Evolutionary conservation across 2,329 filamentous ascomycete genomes (phyloP).

Genomic region (Colletotrichum graminicola): DNA sequence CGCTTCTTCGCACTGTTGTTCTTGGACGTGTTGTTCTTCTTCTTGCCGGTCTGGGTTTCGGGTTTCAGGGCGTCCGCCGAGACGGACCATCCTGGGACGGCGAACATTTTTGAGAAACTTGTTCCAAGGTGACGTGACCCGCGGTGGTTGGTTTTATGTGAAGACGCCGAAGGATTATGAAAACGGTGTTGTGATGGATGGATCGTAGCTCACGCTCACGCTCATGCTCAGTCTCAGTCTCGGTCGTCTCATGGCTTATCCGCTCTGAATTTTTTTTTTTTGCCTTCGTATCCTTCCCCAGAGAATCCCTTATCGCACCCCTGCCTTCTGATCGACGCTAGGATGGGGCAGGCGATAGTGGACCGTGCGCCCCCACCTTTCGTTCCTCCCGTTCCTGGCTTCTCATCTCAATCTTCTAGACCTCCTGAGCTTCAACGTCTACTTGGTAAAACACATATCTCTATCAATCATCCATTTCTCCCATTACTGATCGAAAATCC

Average conservation of each 20-base stretch:
- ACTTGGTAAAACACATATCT: background rate
- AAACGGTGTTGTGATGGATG: constrained; percentile 11
- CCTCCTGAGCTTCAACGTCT: background rate
- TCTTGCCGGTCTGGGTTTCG: constrained; percentile 61
- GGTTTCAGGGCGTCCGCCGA: constrained; percentile 77
- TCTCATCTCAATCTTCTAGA: background rate
- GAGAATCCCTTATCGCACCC: constrained; percentile 34
- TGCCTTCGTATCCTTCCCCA: constrained; percentile 10
- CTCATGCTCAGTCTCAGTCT: constrained; percentile 18
- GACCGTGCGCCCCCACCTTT: constrained; percentile 23
- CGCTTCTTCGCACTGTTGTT: constrained; percentile 65
- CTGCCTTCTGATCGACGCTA: constrained; percentile 39
- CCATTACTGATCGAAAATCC: background rate
- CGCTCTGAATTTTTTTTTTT: constrained; percentile 40
- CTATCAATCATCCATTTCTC: background rate
- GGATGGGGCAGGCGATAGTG: constrained; percentile 29
- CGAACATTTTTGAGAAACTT: constrained; percentile 77
- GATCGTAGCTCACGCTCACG: constrained; percentile 6
- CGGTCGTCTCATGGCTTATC: constrained; percentile 30
- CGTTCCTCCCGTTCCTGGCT: background rate
- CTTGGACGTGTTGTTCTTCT: constrained; percentile 60
- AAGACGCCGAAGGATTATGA: background rate
- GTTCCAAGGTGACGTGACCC: background rate
- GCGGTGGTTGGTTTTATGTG: background rate
- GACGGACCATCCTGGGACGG: constrained; percentile 92